Evolutionary conservation across 768 basidiomycete genomes (phyloP), one percentile per base, ranked within the genome.

Genomic region (Piloderma croceum): DNA sequence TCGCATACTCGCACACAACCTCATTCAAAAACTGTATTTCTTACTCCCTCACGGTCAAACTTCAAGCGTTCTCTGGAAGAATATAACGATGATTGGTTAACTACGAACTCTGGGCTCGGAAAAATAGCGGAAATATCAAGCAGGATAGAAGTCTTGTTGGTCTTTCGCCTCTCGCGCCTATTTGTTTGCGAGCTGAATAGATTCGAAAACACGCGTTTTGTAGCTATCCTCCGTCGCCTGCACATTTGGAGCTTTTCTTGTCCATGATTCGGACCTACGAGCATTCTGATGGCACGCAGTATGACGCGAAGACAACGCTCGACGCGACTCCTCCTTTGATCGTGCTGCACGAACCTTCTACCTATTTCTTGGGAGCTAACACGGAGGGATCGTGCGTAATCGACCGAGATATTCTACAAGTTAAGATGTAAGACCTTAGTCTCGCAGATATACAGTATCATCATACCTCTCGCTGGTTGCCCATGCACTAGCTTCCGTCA

Each of bases 141-240:
- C 9, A 61, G 65, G 33, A 65, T 76, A 33, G 64, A 65, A 22
- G 61, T 84, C 38, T 72, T 81, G 86, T 87, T 45, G 42, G 77
- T 69, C 36, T 9, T 24, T 21, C 20, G 34, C 38, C 34, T 45
- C 32, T n/a, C 27, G 23, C 21, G 21, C 41, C 18, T 36, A 23
- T 22, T 27, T 24, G 15, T 35, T 24, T 32, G 24, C 21, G 20
- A 34, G 32, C 45, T 41, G 32, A 34, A 24, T 24, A 12, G 41
- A 48, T 39, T 52, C 38, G 38, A 25, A 40, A 46, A 47, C 38
- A 44, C 42, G 32, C 39, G 25, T 18, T 33, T 32, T 39, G 9
- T 52, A 86, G 83, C 47, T 86, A 85, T 56, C 79, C 83, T 2
- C 73, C 77, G 15, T 74, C 74, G 7, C 69, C 75, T 7, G 64